phyloP scores from a whole-genome alignment of 371 early-diverging fungal genomes.

The Cokeromyces recurvatus region DNA sequence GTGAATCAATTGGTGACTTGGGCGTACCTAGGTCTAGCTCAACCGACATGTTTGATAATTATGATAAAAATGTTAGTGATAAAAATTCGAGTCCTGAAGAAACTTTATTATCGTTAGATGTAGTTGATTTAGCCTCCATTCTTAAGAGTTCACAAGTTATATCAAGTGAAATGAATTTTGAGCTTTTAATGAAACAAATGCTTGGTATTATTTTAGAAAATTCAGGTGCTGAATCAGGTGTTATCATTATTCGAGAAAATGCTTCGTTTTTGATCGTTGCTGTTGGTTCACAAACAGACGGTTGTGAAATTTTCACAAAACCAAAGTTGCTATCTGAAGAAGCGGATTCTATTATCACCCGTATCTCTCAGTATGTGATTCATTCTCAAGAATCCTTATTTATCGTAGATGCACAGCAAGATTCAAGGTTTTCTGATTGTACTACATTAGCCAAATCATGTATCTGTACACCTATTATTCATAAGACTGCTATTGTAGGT shows the following conservation, averaged over 20 bases:
- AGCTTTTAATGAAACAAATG: constrained; percentile 47
- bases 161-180: constrained; percentile 53
- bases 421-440: constrained; percentile 38
- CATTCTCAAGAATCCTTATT: constrained; percentile 38
- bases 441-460: constrained; percentile 37
- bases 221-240: constrained; percentile 44
- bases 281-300: constrained; percentile 33
- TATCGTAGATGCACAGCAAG: constrained; percentile 35
- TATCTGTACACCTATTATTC: constrained; percentile 54
- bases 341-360: constrained; percentile 30
- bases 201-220: constrained; percentile 46
- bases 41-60: background rate
- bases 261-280: constrained; percentile 37
- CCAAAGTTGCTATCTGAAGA: constrained; percentile 37
- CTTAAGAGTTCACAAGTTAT: constrained; percentile 48
- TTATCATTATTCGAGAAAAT: constrained; percentile 44
- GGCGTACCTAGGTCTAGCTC: background rate
- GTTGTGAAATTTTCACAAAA: constrained; percentile 32
- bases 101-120: constrained; percentile 36
- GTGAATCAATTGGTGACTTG: constrained; percentile 9
- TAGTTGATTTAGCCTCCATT: constrained; percentile 44
- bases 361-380: constrained; percentile 37
- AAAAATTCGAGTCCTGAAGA: constrained; percentile 29
- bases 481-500: constrained; percentile 52
- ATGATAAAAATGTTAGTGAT: constrained; percentile 2